These are phyloP conservation scores for Termitomyces eurrhizus DNA, from an alignment of 768 basidiomycete species.

Conservation along the genomic window DNA sequence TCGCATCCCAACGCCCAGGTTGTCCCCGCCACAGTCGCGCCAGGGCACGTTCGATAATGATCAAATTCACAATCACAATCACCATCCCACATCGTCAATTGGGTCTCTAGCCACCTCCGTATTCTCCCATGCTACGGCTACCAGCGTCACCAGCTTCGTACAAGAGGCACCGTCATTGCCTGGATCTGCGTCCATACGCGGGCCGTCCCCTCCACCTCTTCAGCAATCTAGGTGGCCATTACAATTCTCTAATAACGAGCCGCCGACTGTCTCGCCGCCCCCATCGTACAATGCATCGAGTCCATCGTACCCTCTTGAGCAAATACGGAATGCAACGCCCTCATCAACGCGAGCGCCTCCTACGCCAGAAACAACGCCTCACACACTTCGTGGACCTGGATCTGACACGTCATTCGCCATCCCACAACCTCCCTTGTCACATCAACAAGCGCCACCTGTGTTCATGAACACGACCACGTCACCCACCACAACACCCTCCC, in stretches of 20 bases:
- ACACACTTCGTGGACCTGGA: background rate
- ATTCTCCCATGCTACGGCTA: constrained; percentile 18
- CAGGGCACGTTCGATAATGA: background rate
- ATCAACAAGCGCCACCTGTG: background rate
- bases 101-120: constrained; percentile 14
- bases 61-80: background rate
- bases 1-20: background rate
- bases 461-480: background rate
- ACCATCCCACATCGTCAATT: background rate
- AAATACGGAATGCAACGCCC: background rate
- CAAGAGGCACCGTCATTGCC: constrained; percentile 4
- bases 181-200: background rate
- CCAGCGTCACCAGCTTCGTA: constrained; percentile 4
- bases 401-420: background rate
- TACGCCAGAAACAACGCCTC: background rate
- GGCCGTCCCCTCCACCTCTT: background rate
- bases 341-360: background rate
- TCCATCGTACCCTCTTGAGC: background rate
- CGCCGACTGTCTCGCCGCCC: constrained; percentile 33
- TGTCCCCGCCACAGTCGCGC: background rate
- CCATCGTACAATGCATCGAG: constrained; percentile 37
- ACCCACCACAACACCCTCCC: background rate
- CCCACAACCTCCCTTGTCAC: background rate
- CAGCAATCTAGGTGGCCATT: constrained; percentile 30
- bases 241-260: constrained; percentile 35